Conservation (phyloP, 768 basidiomycete species). For the Suillus bovinus region DNA sequence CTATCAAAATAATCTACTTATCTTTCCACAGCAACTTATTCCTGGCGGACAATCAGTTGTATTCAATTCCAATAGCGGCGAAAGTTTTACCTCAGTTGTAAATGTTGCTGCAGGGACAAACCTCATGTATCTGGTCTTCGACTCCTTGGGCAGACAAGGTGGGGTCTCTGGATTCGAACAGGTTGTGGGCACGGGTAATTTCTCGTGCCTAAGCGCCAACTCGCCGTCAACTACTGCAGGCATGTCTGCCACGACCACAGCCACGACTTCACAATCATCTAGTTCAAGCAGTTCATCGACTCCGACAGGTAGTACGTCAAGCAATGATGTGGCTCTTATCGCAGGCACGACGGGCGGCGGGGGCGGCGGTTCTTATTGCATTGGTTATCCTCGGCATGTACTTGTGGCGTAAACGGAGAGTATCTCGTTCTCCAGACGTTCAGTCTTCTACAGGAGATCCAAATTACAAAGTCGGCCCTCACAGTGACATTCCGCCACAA, state of each 20-base stretch:
- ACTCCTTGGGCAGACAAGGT: constrained; percentile 50
- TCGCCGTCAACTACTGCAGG: constrained; percentile 54
- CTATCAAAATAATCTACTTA: constrained; percentile 1
- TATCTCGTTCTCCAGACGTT: constrained; percentile 28
- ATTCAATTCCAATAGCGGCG: constrained; percentile 37
- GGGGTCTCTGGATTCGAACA: constrained; percentile 54
- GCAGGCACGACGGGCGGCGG: constrained; percentile 50
- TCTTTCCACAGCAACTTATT: constrained; percentile 50
- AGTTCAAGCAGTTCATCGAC: constrained; percentile 18
- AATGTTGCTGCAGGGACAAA: constrained; percentile 58
- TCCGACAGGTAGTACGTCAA: constrained; percentile 15
- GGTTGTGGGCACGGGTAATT: constrained; percentile 49
- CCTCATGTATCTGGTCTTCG: constrained; percentile 57
- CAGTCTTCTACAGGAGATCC: constrained; percentile 34
- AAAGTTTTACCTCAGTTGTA: constrained; percentile 53
- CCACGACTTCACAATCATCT: constrained; percentile 17
- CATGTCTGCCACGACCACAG: neutral
- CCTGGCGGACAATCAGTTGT: constrained; percentile 59
- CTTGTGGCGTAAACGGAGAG: constrained; percentile 39
- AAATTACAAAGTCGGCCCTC: constrained; percentile 19
- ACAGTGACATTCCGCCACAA: constrained; percentile 23
- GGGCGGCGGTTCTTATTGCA: constrained; percentile 51
- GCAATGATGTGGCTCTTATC: constrained; percentile 45
- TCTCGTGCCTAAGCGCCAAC: constrained; percentile 48
- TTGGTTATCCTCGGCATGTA: constrained; percentile 51